These are phyloP conservation scores for Fusarium nelsonii DNA, from an alignment of 2,329 filamentous ascomycete species.

Conservation along the genomic window DNA sequence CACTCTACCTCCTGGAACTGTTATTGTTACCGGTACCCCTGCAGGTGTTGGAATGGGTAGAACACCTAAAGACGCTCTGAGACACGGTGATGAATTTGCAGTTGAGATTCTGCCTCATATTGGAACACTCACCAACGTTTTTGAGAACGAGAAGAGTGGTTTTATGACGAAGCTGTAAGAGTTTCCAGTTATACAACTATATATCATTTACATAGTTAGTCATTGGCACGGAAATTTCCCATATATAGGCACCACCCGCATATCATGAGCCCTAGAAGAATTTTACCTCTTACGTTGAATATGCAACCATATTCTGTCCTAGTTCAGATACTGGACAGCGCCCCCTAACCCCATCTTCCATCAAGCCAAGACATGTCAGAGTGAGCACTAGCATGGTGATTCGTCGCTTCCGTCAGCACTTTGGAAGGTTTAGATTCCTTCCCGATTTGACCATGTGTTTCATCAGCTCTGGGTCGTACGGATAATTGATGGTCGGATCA, in stretches of 20 bases:
- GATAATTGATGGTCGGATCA: no score
- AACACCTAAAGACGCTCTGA: slow-evolving; percentile 74
- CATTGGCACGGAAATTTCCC: background rate
- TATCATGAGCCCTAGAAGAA: background rate
- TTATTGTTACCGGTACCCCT: slow-evolving; percentile 76
- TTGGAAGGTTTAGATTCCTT: background rate
- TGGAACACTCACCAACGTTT: slow-evolving; percentile 56
- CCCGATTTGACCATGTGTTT: background rate
- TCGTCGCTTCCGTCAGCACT: background rate
- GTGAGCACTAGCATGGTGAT: slow-evolving; percentile 3
- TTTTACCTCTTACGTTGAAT: background rate
- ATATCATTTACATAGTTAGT: background rate
- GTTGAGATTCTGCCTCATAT: slow-evolving; percentile 59
- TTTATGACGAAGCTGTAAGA: slow-evolving; percentile 27
- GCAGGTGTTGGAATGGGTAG: slow-evolving; percentile 78
- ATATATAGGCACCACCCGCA: no score
- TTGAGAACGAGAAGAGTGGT: slow-evolving; percentile 43
- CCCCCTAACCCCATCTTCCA: background rate
- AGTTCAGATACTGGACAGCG: background rate
- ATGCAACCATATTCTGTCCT: background rate
- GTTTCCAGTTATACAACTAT: background rate
- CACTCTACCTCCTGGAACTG: slow-evolving; percentile 70
- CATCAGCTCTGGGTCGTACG: background rate
- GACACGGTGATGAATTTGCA: slow-evolving; percentile 70
- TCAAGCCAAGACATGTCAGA: background rate